A percentile compares a stretch with the other conserved stretches of the same genome.
Conservation (phyloP, 2,329 filamentous ascomycete genomes). For the Lasiodiplodia citricola region DNA sequence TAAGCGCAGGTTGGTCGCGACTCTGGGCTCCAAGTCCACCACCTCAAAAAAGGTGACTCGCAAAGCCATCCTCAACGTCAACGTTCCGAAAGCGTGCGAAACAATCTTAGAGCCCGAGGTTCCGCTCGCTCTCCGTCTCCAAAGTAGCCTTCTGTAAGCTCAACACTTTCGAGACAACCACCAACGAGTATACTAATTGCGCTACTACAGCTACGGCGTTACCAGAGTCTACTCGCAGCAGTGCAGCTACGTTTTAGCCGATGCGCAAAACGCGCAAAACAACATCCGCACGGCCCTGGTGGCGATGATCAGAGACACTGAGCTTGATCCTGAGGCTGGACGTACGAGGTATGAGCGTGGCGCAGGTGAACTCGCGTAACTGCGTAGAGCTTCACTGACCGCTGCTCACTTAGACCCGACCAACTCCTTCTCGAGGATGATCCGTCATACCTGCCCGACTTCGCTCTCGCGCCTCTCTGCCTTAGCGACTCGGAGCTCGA, state of each 20-base stretch:
- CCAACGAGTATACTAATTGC: not conserved
- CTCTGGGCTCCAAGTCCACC: conserved; percentile 74
- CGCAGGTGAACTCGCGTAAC: not conserved
- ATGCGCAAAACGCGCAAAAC: conserved; percentile 76
- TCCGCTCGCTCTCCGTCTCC: conserved; percentile 86
- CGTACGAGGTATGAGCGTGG: conserved; percentile 68
- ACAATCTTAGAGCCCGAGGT: conserved; percentile 86
- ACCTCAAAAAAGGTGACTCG: conserved; percentile 76
- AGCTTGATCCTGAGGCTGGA: conserved; percentile 72
- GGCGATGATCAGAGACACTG: conserved; percentile 61
- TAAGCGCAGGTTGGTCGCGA: conserved; percentile 80
- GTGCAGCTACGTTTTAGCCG: conserved; percentile 81
- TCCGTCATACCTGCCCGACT: conserved; percentile 75
- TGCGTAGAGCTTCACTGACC: not conserved
- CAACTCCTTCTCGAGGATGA: conserved; percentile 83
- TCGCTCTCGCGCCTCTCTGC: conserved; percentile 65
- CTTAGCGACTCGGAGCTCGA: conserved; percentile 57
- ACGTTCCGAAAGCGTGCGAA: conserved; percentile 83
- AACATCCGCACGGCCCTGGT: conserved; percentile 71
- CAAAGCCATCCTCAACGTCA: conserved; percentile 86
- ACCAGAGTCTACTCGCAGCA: conserved; percentile 87
- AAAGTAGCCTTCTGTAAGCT: conserved; percentile 79
- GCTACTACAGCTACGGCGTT: conserved; percentile 61
- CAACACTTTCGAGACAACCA: not conserved
- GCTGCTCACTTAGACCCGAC: conserved; percentile 61